Base-by-base conservation (phyloP, 257 asterid genomes). In the Hygrophila difformis region DNA sequence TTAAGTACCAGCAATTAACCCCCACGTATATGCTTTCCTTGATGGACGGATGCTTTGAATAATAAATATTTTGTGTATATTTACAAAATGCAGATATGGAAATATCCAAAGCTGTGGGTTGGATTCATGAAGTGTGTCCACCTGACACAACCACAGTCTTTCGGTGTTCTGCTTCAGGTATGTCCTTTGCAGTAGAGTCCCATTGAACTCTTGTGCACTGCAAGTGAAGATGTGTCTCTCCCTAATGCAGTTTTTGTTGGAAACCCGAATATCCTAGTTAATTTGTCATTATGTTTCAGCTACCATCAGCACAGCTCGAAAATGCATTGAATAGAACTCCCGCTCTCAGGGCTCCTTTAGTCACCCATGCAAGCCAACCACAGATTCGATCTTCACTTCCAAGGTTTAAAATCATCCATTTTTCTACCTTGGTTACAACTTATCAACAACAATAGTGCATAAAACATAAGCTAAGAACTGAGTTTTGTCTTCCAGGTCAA, bases 21-120 rank as follows among this genome's bases (percentile, higher is more conserved):
- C 18, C 29, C 29, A 24, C 7, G 29, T 3, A 3, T 24, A 7
- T 24, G 29, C 7, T 7, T 7, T 24, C 29, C n/a, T n/a, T n/a
- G n/a, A n/a, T n/a, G n/a, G n/a, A 24, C 29, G 7, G 29, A 24
- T 24, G 29, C 29, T 2, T 24, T 24, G 7, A 7, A 7, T 24
- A 24, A 24, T 24, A n/a, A n/a, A n/a, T n/a, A 26, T 26, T 26
- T 26, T 26, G 31, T 26, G 31, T 5, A 34, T 40, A 17, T 55
- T 52, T 68, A 51, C 40, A 24, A 18, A 23, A 12, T 65, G 66
- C 82, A 89, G 96, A 86, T 91, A 66, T 91, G 99, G 99, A 91
- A 76, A 59, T 67, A 76, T 61, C 99, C 99, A n/a, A 86, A 87
- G 82, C 79, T 68, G 51, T 91, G 99, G 99, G 99, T 91, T 38